Evolutionary conservation across 2,329 filamentous ascomycete genomes (phyloP), one percentile per base, ranked within the genome.

Genomic region (Sporothrix curviconia): DNA sequence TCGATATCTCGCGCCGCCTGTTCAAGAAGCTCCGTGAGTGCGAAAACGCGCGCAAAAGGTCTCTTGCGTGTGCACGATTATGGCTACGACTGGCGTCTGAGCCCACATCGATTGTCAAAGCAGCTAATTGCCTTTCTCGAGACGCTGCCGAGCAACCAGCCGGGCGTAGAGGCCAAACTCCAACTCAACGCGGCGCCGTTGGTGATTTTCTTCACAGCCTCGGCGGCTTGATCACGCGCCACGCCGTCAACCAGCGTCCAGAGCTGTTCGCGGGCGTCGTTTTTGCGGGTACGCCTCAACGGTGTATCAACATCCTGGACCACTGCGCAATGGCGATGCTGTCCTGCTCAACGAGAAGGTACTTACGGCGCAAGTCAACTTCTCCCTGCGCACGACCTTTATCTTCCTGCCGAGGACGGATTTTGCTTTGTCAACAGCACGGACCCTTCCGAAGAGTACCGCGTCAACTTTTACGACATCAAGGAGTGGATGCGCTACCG

Each of bases 61-160:
- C 81, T 61, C 74, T 96, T 96, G 6, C 80, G 90, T 47, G 81
- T 96, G 1, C 91, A 91, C 76, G 87, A 96, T 65, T 97, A 92
- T 67, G 91, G 92, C 17, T 97, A 96, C 66, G 92, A 97, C 71
- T 97, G 92, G 92, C 81, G 92, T 15, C 75, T 99, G 39, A 94
- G 89, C 62, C 92, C 92, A 1, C 81, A 86, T 66, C 75, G 90
- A 1, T 78, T 94, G 0, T 91, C 88, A 3, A 76, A 78, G 46
- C 83, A 83, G 60, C 74, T 97, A n/a, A 82, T 86, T 36, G 72
- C 80, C 17, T 96, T 89, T 65, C 75, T 97, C 14, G 83, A 88
- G 66, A 77, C 73, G 2, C 75, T 97, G 1, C 87, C 87, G 0
- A 91, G 84, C 53, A 96, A 96, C 66, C 76, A 79, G 53, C 42